phyloP scores from a whole-genome alignment of 2,329 filamentous ascomycete genomes.

The Aspergillus texensis region DNA sequence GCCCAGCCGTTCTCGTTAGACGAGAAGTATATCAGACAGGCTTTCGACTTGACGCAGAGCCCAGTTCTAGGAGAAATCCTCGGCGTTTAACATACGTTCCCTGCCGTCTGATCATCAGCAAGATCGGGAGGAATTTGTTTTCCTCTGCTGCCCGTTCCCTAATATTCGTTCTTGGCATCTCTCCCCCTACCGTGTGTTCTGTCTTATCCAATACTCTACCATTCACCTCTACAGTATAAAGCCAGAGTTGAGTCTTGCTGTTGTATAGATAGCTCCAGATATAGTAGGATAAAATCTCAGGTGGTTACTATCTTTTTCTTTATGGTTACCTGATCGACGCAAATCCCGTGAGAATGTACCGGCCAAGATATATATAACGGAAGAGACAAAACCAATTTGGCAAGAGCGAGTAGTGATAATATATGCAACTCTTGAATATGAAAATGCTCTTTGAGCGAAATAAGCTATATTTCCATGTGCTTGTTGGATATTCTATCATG shows the following conservation, averaged over 20 bases:
- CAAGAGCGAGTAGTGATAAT: no score
- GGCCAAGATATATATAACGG: no score
- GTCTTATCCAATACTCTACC: not conserved
- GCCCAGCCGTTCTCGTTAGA: slow-evolving; percentile 90
- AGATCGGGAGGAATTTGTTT: not conserved
- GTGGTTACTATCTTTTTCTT: no score
- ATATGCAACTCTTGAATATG: no score
- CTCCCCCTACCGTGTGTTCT: not conserved
- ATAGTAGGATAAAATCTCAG: not conserved
- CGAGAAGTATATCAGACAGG: slow-evolving; percentile 97
- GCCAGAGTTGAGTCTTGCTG: not conserved
- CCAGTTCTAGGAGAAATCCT: slow-evolving; percentile 20
- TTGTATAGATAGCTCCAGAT: not conserved
- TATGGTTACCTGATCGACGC: no score
- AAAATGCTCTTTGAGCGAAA: no score
- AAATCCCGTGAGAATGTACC: no score
- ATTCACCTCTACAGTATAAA: not conserved
- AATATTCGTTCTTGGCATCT: not conserved
- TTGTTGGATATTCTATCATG: not conserved
- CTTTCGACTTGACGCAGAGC: slow-evolving; percentile 78
- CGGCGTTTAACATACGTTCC: not conserved
- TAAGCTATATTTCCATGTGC: not conserved
- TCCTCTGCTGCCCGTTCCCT: not conserved
- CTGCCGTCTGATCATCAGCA: no score
- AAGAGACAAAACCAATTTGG: no score